Evolutionary conservation across 176 grass and related monocot genomes (phyloP), one percentile per base, ranked within the genome.

Genomic region (Musa beccarii): DNA sequence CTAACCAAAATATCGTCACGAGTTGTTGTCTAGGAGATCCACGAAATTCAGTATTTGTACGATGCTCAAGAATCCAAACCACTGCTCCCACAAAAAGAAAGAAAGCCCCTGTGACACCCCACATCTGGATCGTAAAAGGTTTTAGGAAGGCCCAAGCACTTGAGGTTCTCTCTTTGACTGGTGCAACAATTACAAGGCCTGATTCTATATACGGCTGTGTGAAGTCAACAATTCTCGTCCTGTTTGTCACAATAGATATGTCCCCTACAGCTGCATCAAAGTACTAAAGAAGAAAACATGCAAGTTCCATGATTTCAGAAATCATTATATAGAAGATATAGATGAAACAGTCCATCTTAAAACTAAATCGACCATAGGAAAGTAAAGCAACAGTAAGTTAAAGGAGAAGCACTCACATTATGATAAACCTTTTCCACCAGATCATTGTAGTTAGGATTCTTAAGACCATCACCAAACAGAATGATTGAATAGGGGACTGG

Each of bases 1-100:
- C 75, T 66, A 13, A 76, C 75, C 75, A 76, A 64, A 63, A 76
- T 64, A 76, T 65, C 9, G 75, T 76, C 75, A 24, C 59, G 65
- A 76, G 59, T 24, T 76, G 75, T 52, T 76, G 59, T 14, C 75
- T 51, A 11, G 75, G 75, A 1, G 59, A 52, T 24, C 75, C 75
- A 24, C 75, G 75, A 52, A 76, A 76, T 10, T 76, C 75, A 52
- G 43, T 51, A 25, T 76, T 76, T 11, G 43, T 50, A 13, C 75
- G 75, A 64, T 76, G 75, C 59, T 76, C 75, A 15, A 76, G 75
- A 76, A 76, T 76, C 75, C 75, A 76, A 76, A 76, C 25, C 2
- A 76, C 75, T 0, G 49, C 34, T 64, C 75, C 75, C 29, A 76
- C 75, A 19, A 65, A 66, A 52, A 76, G 75, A 14, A 76, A 76